phyloP scores from a whole-genome alignment of 106 monocot species.

The Allium fistulosum region DNA sequence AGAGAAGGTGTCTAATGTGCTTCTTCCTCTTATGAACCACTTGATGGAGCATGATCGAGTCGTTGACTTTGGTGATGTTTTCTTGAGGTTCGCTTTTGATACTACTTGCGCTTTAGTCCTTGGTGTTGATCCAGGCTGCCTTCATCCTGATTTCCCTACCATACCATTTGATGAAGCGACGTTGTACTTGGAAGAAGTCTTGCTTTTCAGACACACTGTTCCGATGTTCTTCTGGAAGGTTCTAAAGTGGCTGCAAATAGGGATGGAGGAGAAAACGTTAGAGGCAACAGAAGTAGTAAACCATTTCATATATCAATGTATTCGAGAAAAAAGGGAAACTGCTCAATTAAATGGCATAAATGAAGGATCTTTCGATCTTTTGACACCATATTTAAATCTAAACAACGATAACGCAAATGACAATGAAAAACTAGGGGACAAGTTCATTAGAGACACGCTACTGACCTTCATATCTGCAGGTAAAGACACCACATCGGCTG shows the following conservation, averaged over 20 bases:
- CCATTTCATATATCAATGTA: slow-evolving; percentile 8
- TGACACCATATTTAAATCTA: slow-evolving; percentile 12
- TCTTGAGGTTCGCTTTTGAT: slow-evolving; percentile 26
- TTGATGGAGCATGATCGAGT: neutral
- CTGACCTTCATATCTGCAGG: slow-evolving; percentile 52
- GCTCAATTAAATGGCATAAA: slow-evolving; percentile 18
- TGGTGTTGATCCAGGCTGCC: slow-evolving; percentile 28
- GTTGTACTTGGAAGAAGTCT: slow-evolving; percentile 11
- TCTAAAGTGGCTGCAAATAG: slow-evolving; percentile 5
- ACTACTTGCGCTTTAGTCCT: slow-evolving; percentile 8
- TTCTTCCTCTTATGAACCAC: slow-evolving; percentile 21
- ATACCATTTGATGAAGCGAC: slow-evolving; percentile 28
- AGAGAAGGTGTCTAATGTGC: slow-evolving; percentile 26
- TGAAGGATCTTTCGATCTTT: slow-evolving; percentile 1
- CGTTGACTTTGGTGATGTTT: slow-evolving; percentile 30
- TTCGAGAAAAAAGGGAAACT: slow-evolving; percentile 12
- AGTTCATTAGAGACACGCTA: slow-evolving; percentile 34
- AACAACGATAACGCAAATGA: neutral
- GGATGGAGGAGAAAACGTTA: slow-evolving; percentile 19
- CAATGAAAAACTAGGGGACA: slow-evolving; percentile 17
- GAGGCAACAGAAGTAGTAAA: slow-evolving; percentile 16
- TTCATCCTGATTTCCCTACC: slow-evolving; percentile 18
- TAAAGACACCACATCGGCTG: slow-evolving; percentile 37
- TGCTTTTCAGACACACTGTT: slow-evolving; percentile 15
- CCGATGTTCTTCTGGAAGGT: slow-evolving; percentile 26